These are phyloP conservation scores for Pterulicium gracile DNA, from an alignment of 1,284 basidiomycete genomes.

Conservation along the genomic window DNA sequence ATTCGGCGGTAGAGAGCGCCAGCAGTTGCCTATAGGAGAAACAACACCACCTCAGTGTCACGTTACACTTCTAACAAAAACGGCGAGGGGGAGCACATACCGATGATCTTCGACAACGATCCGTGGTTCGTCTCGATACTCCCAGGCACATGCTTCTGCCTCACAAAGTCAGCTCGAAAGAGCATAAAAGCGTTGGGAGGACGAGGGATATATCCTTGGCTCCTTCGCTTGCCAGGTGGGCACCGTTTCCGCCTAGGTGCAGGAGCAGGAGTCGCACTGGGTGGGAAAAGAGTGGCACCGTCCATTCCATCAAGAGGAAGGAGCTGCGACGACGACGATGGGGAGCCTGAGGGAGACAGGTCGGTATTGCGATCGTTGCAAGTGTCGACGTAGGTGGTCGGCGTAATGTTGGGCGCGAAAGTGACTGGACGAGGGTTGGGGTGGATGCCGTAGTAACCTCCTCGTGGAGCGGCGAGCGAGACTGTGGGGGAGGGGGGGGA, in stretches of 20 bases:
- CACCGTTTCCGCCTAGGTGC: constrained; percentile 29
- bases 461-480: constrained; percentile 25
- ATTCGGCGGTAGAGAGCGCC: constrained; percentile 53
- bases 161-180: constrained; percentile 82
- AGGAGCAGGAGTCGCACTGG: constrained; percentile 26
- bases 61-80: constrained; percentile 31
- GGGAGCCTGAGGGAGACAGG: constrained; percentile 10
- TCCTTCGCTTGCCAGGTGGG: constrained; percentile 47
- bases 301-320: constrained; percentile 19
- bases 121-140: constrained; percentile 79
- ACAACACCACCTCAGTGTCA: neutral
- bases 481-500: constrained; percentile 7
- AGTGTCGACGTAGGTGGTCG: constrained; percentile 43
- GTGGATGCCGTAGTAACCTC: constrained; percentile 44
- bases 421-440: constrained; percentile 42
- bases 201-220: constrained; percentile 71
- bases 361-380: constrained; percentile 21
- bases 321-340: constrained; percentile 16
- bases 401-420: constrained; percentile 65
- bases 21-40: constrained; percentile 45
- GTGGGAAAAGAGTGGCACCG: constrained; percentile 31
- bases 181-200: constrained; percentile 93
- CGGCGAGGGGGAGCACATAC: constrained; percentile 42
- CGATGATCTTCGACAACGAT: constrained; percentile 65
- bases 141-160: constrained; percentile 71